Base-by-base conservation (phyloP, 371 early-diverging fungal genomes). In the Sanchytrium tribonematis region DNA sequence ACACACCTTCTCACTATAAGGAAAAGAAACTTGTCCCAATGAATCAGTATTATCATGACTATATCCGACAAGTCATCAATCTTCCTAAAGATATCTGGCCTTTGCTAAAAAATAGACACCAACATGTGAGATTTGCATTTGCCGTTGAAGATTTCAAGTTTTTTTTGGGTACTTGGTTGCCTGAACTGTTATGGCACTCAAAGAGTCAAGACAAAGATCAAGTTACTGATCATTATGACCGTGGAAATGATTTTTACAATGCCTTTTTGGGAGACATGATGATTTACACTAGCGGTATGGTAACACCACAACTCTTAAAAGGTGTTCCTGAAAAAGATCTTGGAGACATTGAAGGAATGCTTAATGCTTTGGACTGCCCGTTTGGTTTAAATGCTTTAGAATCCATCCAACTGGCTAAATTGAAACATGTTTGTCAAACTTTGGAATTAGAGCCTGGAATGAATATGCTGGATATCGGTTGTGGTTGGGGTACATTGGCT, bases 401-500 rank as follows among this genome's bases (percentile, higher is more conserved):
- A 75, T 81, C 92, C 76, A 72, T 96, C 73, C 97, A 94, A 77
- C 86, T 88, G 73, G 91, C 92, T 85, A 94, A 94, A 82, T 79
- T 94, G 79, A 81, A 84, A 70, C 80, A 88, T 68, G 91, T 96
- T 67, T 86, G 86, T 75, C 84, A 91, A 70, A 88, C 87, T 78
- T 75, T 92, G 17, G 83, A 87, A 72, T 80, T 94, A 76, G 85
- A 88, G 82, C 77, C 83, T 71, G 93, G 91, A 72, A 92, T 92
- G 73, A 83, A 84, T 69, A 87, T 88, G 75, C 80, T 96, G 78
- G 97, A 96, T 80, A 90, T 96, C 79, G 97, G 97, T 69, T 92
- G 93, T 77, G 97, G 95, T n/a, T 94, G 97, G 94, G 94, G 93
- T 71, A 93, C 95, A 28, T 83, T 94, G 66, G 82, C 83, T 67